Conservation (phyloP, 768 basidiomycete species). For the Tephrocybe sp. region DNA sequence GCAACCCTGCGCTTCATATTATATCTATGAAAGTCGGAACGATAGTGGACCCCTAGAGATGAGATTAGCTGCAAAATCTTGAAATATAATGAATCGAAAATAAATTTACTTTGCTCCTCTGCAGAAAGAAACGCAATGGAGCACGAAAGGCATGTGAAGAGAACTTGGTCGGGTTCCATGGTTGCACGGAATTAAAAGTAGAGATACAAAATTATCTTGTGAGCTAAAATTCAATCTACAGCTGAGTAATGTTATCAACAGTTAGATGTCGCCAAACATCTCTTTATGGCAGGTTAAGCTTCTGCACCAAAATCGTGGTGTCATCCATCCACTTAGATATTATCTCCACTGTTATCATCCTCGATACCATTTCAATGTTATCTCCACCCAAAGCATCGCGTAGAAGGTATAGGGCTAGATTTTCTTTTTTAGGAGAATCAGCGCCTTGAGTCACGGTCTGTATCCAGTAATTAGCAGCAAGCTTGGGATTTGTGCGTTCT, state of each 20-base stretch:
- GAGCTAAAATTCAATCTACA: neutral
- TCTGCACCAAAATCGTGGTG: conserved; percentile 46
- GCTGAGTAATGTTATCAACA: conserved; percentile 8
- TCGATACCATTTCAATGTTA: conserved; percentile 37
- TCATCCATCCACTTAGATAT: conserved; percentile 54
- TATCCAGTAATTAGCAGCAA: conserved; percentile 35
- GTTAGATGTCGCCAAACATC: conserved; percentile 3
- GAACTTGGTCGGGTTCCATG: conserved; percentile 31
- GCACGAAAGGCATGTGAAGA: conserved; percentile 92
- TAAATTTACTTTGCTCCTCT: conserved; percentile 75
- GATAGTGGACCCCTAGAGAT: conserved; percentile 75
- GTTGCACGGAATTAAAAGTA: conserved; percentile 12
- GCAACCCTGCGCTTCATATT: conserved; percentile 98
- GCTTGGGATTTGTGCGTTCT: conserved; percentile 24
- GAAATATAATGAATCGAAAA: neutral
- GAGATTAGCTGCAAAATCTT: conserved; percentile 7
- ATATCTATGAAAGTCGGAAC: conserved; percentile 94
- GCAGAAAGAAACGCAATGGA: conserved; percentile 81
- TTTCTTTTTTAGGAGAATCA: conserved; percentile 12
- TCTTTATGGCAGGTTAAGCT: conserved; percentile 12
- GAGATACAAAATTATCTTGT: neutral
- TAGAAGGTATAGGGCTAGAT: conserved; percentile 39
- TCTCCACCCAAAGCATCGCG: conserved; percentile 43
- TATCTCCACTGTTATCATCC: conserved; percentile 48
- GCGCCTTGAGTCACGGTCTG: conserved; percentile 19